Conservation (phyloP, 2,329 filamentous ascomycete species). For the Aureobasidium sp. region DNA sequence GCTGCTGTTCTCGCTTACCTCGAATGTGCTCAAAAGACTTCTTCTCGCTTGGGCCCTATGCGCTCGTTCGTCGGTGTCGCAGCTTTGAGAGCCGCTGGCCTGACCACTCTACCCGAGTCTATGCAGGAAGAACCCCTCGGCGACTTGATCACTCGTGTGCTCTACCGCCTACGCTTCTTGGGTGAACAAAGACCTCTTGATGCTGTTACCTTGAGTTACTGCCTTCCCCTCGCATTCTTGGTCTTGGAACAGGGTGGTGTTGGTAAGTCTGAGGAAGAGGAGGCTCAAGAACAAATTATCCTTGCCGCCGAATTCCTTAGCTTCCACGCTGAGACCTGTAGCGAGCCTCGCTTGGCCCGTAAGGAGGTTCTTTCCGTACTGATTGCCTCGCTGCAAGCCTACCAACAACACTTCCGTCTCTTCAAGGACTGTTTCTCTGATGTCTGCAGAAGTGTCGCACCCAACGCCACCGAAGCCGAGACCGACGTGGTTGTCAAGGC, state of each 20-base stretch:
- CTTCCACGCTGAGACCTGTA: constrained; percentile 75
- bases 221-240: constrained; percentile 70
- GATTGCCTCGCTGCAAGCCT: constrained; percentile 75
- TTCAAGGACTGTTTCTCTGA: constrained; percentile 89
- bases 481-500: constrained; percentile 69
- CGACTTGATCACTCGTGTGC: constrained; percentile 69
- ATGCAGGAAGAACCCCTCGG: constrained; percentile 74
- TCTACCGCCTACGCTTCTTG: constrained; percentile 84
- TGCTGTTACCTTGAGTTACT: constrained; percentile 75
- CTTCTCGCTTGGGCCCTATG: constrained; percentile 63
- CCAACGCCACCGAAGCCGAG: constrained; percentile 67
- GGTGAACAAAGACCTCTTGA: constrained; percentile 94
- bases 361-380: constrained; percentile 62
- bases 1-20: constrained; percentile 70
- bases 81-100: constrained; percentile 68
- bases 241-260: constrained; percentile 74
- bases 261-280: constrained; percentile 57
- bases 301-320: constrained; percentile 80
- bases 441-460: constrained; percentile 72
- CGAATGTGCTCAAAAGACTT: constrained; percentile 65
- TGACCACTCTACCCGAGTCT: constrained; percentile 61
- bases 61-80: constrained; percentile 81
- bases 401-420: constrained; percentile 88
- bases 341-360: constrained; percentile 67
- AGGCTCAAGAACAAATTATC: constrained; percentile 80